Evolutionary conservation across 345 rosid genomes (phyloP).

Genomic region (Euphorbia peplus): DNA sequence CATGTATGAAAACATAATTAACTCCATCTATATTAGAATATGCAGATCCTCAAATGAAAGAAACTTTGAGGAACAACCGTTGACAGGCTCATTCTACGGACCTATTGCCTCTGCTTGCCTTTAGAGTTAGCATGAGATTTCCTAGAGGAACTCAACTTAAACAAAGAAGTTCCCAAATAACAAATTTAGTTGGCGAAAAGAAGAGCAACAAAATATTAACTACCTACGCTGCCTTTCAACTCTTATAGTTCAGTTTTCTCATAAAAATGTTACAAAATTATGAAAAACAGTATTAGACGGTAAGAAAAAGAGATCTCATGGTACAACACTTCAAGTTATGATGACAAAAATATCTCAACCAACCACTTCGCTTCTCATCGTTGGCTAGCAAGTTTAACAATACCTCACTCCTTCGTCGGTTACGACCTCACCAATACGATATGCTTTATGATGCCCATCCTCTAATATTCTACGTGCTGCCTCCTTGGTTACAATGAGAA

Average conservation of each 20-base stretch:
- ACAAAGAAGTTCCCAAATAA: too few species aligned
- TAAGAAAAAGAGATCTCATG: neutral
- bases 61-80: too few species aligned
- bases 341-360: neutral
- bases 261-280: neutral
- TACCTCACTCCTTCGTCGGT: slow-evolving; percentile 67
- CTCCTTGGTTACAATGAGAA: slow-evolving; percentile 57
- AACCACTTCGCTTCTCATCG: neutral
- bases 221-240: neutral
- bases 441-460: slow-evolving; percentile 41
- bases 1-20: too few species aligned
- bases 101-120: too few species aligned
- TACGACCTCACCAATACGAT: slow-evolving; percentile 70
- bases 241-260: neutral
- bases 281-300: neutral
- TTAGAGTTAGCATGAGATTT: too few species aligned
- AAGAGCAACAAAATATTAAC: too few species aligned
- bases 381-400: slow-evolving; percentile 12
- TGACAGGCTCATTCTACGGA: too few species aligned
- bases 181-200: too few species aligned
- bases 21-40: too few species aligned
- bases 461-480: slow-evolving; percentile 53
- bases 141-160: too few species aligned
- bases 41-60: too few species aligned
- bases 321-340: neutral